Conservation (phyloP, 2,329 filamentous ascomycete genomes). For the Diplodia scrobiculata region DNA sequence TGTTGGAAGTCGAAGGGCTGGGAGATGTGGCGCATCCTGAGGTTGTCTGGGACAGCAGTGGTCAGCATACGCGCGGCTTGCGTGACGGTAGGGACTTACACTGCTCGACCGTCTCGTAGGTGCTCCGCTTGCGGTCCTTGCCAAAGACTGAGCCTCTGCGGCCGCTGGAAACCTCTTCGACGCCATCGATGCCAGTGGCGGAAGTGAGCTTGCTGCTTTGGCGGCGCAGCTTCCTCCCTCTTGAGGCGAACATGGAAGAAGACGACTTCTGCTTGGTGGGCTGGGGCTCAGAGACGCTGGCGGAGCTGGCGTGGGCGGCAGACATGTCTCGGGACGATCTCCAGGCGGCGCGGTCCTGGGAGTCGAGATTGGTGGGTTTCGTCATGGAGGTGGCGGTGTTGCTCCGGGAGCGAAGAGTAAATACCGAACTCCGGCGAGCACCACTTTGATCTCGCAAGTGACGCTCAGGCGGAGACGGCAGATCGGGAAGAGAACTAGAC, state of each 20-base stretch:
- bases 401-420: constrained; percentile 44
- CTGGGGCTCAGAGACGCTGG: constrained; percentile 35
- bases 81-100: constrained; percentile 35
- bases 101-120: constrained; percentile 34
- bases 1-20: constrained; percentile 67
- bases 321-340: constrained; percentile 37
- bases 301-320: constrained; percentile 33
- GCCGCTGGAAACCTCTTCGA: constrained; percentile 36
- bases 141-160: constrained; percentile 42
- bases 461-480: constrained; percentile 40
- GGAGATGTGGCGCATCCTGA: constrained; percentile 53
- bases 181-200: constrained; percentile 33
- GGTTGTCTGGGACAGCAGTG: constrained; percentile 27
- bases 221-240: constrained; percentile 42
- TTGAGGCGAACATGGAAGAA: constrained; percentile 36
- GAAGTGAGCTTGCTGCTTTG: constrained; percentile 40
- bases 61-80: constrained; percentile 27
- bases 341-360: constrained; percentile 36
- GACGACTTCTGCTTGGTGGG: constrained; percentile 36
- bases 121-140: constrained; percentile 37
- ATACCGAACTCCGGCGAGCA: constrained; percentile 40
- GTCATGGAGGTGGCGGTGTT: constrained; percentile 44
- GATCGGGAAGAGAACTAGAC: constrained; percentile 32
- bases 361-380: constrained; percentile 33
- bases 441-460: constrained; percentile 34